Evolutionary conservation across 257 asterid genomes (phyloP).

Genomic region (Euphrasia confusa): DNA sequence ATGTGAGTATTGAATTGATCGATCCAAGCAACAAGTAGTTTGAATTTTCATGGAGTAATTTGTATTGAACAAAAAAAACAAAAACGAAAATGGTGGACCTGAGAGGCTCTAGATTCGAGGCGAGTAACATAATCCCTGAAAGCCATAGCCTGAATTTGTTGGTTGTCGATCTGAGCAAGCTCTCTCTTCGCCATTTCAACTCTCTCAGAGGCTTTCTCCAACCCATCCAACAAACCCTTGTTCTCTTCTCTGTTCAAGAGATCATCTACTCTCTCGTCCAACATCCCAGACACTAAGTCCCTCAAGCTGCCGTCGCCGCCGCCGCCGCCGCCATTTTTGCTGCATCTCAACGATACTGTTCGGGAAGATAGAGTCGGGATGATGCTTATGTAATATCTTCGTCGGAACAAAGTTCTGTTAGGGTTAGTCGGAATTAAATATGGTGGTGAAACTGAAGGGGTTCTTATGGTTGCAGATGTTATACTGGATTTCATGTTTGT

Average conservation of each 20-base stretch:
- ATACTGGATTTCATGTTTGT: conserved; percentile 31
- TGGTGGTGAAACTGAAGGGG: conserved; percentile 22
- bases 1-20: too few relatives aligned
- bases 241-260: conserved; percentile 78
- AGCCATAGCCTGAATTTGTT: conserved; percentile 64
- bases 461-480: conserved; percentile 26
- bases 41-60: too few relatives aligned
- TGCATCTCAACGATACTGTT: conserved; percentile 37
- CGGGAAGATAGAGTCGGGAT: conserved; percentile 17
- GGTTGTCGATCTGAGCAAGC: conserved; percentile 70
- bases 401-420: conserved; percentile 8
- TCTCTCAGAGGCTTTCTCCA: conserved; percentile 73
- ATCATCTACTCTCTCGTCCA: conserved; percentile 66
- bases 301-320: conserved; percentile 38
- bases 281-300: conserved; percentile 57
- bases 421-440: conserved; percentile 23
- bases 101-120: conserved; percentile 72
- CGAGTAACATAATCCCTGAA: conserved; percentile 51
- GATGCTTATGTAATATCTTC: conserved; percentile 18
- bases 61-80: background rate
- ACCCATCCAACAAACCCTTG: conserved; percentile 58
- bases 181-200: conserved; percentile 72
- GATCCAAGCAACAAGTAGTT: too few relatives aligned
- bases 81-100: conserved; percentile 32
- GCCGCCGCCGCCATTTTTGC: conserved; percentile 32